Conservation (phyloP, 2,329 filamentous ascomycete species). For the Chaetomiaceae sp. region DNA sequence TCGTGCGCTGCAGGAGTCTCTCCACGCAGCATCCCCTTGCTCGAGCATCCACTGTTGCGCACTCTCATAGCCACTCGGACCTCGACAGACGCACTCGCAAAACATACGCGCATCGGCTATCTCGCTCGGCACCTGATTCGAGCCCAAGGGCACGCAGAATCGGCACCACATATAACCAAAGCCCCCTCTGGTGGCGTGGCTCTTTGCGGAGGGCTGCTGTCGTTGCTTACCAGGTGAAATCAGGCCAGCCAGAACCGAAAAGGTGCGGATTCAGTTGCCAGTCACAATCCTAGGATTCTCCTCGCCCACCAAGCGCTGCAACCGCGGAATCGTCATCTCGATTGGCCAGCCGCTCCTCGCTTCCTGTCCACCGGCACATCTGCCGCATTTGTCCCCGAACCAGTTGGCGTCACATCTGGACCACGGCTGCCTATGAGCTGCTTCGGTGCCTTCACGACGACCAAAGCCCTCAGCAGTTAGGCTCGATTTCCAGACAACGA, state of each 20-base stretch:
- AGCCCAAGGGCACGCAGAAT: constrained; percentile 15
- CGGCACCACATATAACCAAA: constrained; percentile 21
- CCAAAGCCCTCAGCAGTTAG: neutral
- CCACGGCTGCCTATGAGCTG: constrained; percentile 9
- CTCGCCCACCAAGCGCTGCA: constrained; percentile 22
- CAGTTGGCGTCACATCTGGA: constrained; percentile 18
- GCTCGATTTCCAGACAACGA: neutral
- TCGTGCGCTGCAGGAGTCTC: constrained; percentile 27
- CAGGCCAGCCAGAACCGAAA: constrained; percentile 19
- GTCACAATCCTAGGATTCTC: constrained; percentile 26
- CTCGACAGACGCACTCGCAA: constrained; percentile 9
- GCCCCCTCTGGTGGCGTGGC: constrained; percentile 21
- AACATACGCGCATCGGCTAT: constrained; percentile 3
- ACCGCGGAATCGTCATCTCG: constrained; percentile 22
- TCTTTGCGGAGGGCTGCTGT: constrained; percentile 23
- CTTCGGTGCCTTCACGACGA: neutral
- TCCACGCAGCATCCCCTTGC: constrained; percentile 21
- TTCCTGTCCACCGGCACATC: constrained; percentile 22
- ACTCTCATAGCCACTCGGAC: neutral
- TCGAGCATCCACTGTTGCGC: constrained; percentile 11
- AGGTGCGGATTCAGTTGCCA: constrained; percentile 27
- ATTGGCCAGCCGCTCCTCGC: constrained; percentile 26
- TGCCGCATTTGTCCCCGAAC: constrained; percentile 16
- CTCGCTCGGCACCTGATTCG: neutral
- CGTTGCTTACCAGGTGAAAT: constrained; percentile 13